Evolutionary conservation across 208 protist genomes (phyloP).

Genomic region (Leptomonas pyrrhocoris): DNA sequence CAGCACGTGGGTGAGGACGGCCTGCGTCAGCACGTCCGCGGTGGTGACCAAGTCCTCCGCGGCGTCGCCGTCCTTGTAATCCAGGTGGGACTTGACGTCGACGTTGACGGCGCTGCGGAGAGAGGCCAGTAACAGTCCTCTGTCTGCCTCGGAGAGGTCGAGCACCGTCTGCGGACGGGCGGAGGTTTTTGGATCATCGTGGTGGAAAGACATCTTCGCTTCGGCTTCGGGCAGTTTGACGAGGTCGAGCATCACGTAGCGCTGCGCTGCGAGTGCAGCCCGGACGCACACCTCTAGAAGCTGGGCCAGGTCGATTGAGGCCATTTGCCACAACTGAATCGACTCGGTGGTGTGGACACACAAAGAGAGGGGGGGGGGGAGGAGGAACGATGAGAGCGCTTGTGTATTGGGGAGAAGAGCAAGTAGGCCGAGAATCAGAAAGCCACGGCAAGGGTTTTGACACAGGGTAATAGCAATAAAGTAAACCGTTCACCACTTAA

Average conservation of each 20-base stretch:
- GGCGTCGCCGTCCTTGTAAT: slow-evolving; percentile 42
- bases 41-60: slow-evolving; percentile 65
- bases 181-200: background rate
- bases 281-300: slow-evolving; percentile 47
- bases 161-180: slow-evolving; percentile 34
- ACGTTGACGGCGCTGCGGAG: slow-evolving; percentile 37
- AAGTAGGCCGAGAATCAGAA: too few species aligned
- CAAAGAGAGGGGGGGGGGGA: background rate
- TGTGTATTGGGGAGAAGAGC: too few species aligned
- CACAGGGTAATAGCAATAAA: too few species aligned
- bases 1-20: slow-evolving; percentile 43
- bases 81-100: slow-evolving; percentile 48
- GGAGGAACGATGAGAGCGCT: too few species aligned
- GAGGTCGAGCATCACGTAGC: slow-evolving; percentile 55
- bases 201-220: slow-evolving; percentile 12
- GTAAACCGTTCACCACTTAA: too few species aligned
- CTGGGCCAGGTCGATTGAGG: slow-evolving; percentile 44
- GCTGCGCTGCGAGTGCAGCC: slow-evolving; percentile 49
- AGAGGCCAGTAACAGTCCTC: slow-evolving; percentile 19
- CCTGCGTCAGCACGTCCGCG: slow-evolving; percentile 63
- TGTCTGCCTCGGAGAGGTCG: slow-evolving; percentile 27
- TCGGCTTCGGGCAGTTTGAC: slow-evolving; percentile 12
- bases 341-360: background rate
- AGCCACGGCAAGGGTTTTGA: too few species aligned
- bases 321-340: background rate